Evolutionary conservation across 345 rosid genomes (phyloP), one percentile per base, ranked within the genome.

Genomic region (Gossypium australe): DNA sequence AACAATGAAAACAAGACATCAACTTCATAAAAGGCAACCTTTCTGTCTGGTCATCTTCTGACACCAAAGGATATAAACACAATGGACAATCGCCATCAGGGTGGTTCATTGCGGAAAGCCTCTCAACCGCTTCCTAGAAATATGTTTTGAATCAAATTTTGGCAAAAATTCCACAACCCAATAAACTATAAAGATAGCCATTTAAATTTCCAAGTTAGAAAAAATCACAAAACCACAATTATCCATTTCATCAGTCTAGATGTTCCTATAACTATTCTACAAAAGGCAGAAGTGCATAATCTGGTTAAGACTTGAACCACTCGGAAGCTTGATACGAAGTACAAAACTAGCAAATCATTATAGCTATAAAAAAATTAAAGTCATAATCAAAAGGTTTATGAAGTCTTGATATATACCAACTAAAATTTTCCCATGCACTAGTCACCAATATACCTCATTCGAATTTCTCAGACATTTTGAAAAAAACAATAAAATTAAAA

Each of bases 1-100:
- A 92, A 79, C 94, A 94, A 77, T 92, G 97, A 73, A 90, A 94
- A 80, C 98, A 94, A 78, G 98, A 94, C 98, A 94, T 94, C 80
- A 94, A 82, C 90, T 94, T 94, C 98, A 94, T 94, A 85, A 91
- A 92, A 58, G 95, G 89, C 82, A 85, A 83, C 63, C 67, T 57
- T 60, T 80, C 80, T 61, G 75, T 73, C 67, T 76, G 83, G 25
- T 79, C 79, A 69, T 86, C 90, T 74, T 87, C 89, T 44, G 80
- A 82, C 58, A 92, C 82, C 86, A 94, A 82, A 24, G 95, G 94
- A 78, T 56, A 71, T 80, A 92, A 76, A 80, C 98, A 94, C 79
- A 94, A 61, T 18, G 98, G 95, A 75, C 97, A 92, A 71, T 91
- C 85, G 0, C 97, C 97, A 65, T 94, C 95, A 10, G 97, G 98